Conservation (phyloP, 192 early-diverging fungal species). For the Coemansia interrupta region DNA sequence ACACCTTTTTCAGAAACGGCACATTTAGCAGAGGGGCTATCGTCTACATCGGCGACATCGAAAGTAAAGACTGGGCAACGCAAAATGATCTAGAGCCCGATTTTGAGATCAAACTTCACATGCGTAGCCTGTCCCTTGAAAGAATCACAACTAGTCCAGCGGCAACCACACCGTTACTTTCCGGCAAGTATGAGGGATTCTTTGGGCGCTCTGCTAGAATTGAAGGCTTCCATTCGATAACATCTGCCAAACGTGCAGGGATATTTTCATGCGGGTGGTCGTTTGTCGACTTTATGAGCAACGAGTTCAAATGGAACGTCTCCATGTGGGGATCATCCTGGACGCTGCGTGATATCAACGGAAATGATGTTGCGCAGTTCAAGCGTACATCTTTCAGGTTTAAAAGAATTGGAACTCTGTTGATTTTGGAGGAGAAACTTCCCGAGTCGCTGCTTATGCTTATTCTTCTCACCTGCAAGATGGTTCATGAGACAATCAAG, state of each 20-base stretch:
- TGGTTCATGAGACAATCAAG: constrained; percentile 11
- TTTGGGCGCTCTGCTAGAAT: neutral
- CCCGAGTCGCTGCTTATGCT: constrained; percentile 12
- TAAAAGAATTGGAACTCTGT: constrained; percentile 8
- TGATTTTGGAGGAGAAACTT: constrained; percentile 5
- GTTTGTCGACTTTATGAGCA: constrained; percentile 25
- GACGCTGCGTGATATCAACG: constrained; percentile 13
- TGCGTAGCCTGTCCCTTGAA: neutral
- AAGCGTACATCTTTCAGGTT: neutral
- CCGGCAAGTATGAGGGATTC: neutral
- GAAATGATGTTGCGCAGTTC: constrained; percentile 7
- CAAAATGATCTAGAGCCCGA: neutral
- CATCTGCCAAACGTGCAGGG: constrained; percentile 6
- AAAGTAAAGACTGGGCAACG: neutral
- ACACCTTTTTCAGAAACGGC: constrained; percentile 1
- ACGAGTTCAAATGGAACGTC: constrained; percentile 16
- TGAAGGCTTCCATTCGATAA: constrained; percentile 5
- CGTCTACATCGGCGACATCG: neutral
- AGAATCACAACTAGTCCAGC: neutral
- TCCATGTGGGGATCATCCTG: constrained; percentile 2
- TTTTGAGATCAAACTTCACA: neutral
- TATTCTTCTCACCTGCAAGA: constrained; percentile 11
- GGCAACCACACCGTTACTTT: neutral
- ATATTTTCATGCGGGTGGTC: constrained; percentile 9
- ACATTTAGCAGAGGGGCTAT: neutral